These are phyloP conservation scores for Bipolaris sorokiniana DNA, from an alignment of 2,329 filamentous ascomycete genomes.

Conservation along the genomic window DNA sequence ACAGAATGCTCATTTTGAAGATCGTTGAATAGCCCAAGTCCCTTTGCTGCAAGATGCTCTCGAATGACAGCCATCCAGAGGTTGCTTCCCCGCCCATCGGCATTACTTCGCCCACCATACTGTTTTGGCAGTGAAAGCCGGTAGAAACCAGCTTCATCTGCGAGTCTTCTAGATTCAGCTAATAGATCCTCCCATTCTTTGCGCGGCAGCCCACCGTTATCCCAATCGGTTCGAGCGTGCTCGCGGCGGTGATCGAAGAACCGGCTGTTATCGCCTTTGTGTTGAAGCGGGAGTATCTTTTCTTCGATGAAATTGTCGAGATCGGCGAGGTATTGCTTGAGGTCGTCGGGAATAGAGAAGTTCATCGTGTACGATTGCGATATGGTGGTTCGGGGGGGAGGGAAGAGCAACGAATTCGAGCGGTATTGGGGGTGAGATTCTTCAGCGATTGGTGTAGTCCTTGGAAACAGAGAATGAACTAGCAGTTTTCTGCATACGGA, in stretches of 20 bases:
- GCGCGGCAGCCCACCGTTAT: slow-evolving; percentile 61
- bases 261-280: slow-evolving; percentile 63
- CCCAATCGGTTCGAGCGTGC: slow-evolving; percentile 67
- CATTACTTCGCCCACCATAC: slow-evolving; percentile 60
- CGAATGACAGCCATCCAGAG: slow-evolving; percentile 69
- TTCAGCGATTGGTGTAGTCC: slow-evolving; percentile 14
- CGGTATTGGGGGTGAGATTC: neutral
- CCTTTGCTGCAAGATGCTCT: slow-evolving; percentile 65
- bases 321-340: slow-evolving; percentile 56
- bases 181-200: slow-evolving; percentile 66
- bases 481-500: slow-evolving; percentile 12
- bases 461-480: neutral
- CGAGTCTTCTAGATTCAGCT: slow-evolving; percentile 55
- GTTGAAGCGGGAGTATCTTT: slow-evolving; percentile 62
- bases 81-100: slow-evolving; percentile 56
- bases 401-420: neutral
- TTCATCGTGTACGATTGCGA: slow-evolving; percentile 16
- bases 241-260: slow-evolving; percentile 72
- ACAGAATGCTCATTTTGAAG: slow-evolving; percentile 68
- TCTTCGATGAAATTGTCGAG: slow-evolving; percentile 64
- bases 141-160: slow-evolving; percentile 66
- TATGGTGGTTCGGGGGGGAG: neutral
- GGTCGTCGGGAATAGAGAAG: slow-evolving; percentile 61
- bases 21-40: slow-evolving; percentile 67
- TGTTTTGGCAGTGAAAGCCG: slow-evolving; percentile 63